Evolutionary conservation across 2,329 filamentous ascomycete genomes (phyloP).

Genomic region (Fusarium newnesense): DNA sequence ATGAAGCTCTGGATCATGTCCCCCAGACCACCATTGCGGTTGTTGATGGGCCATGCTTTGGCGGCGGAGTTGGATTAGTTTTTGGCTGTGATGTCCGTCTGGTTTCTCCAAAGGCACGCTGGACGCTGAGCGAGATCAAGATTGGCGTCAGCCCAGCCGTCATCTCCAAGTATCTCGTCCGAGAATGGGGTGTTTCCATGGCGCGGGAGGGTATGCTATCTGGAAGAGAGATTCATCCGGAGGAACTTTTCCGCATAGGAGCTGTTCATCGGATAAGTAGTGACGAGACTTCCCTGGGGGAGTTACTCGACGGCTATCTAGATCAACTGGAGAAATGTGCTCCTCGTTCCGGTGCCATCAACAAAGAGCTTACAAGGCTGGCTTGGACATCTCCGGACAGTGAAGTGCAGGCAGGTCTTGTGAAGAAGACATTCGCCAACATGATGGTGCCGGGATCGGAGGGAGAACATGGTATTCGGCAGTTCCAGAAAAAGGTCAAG

Average conservation of each 20-base stretch:
- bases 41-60: neutral
- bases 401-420: neutral
- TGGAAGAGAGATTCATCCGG: neutral
- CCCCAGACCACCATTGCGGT: neutral
- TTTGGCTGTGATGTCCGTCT: neutral
- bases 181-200: neutral
- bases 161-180: neutral
- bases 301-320: neutral
- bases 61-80: neutral
- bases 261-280: neutral
- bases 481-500: neutral
- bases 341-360: neutral
- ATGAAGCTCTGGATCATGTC: neutral
- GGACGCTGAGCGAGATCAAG: neutral
- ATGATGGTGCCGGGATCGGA: neutral
- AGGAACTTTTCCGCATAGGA: neutral
- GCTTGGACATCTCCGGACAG: neutral
- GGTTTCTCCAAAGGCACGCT: neutral
- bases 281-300: rapidly evolving
- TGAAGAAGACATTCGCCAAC: neutral
- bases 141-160: neutral
- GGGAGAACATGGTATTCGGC: neutral
- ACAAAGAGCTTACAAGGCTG: neutral
- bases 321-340: neutral
- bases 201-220: neutral